A percentile compares a stretch with the other conserved stretches of the same genome.
These are phyloP conservation scores for Herpotrichia juniperi DNA, from an alignment of 2,329 filamentous ascomycete genomes.

Conservation along the genomic window DNA sequence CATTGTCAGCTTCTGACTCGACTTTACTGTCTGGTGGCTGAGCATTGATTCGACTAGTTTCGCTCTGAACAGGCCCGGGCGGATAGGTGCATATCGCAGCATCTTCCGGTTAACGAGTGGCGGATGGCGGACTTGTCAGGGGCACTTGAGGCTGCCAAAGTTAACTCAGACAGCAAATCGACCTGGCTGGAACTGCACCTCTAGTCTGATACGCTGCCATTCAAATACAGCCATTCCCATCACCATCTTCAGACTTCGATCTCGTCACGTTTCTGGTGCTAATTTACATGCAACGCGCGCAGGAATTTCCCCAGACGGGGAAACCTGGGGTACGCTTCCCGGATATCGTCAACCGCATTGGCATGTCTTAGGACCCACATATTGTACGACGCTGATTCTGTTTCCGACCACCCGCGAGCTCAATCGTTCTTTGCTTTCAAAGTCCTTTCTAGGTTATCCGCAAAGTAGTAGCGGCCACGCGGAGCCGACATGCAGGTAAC, in stretches of 20 bases:
- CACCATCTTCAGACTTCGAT: neutral
- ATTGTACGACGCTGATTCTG: conserved; percentile 2
- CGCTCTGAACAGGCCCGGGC: neutral
- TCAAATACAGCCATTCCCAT: neutral
- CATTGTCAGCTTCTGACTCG: neutral
- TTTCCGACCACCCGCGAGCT: conserved; percentile 3
- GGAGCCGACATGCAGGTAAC: neutral
- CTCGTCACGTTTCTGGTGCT: neutral
- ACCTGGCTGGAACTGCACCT: neutral
- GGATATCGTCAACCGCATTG: conserved; percentile 5
- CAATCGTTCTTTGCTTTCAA: conserved; percentile 4
- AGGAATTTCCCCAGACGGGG: conserved; percentile 1
- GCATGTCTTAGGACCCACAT: conserved; percentile 4
- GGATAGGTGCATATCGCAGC: neutral
- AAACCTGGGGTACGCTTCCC: conserved; percentile 1
- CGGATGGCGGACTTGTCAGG: neutral
- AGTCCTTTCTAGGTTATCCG: neutral
- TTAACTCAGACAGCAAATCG: neutral
- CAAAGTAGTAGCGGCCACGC: neutral
- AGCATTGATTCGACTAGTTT: conserved; percentile 1
- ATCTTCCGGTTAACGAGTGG: conserved; percentile 1
- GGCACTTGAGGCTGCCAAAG: neutral
- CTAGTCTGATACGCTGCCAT: neutral
- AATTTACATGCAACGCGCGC: neutral
- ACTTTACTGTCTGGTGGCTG: neutral